Conservation (phyloP, 1,284 basidiomycete species). For the Gymnopus androsaceus region DNA sequence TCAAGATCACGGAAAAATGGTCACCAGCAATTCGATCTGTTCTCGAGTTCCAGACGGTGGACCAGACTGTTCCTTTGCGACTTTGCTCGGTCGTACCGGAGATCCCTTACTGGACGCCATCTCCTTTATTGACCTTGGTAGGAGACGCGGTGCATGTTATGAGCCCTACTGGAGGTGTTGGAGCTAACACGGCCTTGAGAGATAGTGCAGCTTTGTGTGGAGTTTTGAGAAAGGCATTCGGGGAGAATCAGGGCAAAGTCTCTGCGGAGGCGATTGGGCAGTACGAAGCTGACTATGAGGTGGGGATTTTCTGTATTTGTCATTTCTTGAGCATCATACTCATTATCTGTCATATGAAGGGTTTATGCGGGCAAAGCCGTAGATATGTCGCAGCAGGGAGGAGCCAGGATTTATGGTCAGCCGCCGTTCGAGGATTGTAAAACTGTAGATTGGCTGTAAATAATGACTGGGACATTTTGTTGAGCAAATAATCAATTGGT, state of each 20-base stretch:
- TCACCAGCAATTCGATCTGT: background rate
- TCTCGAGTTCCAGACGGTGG: conserved; percentile 4
- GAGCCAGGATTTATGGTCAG: conserved; percentile 6
- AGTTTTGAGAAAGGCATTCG: background rate
- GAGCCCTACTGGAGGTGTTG: conserved; percentile 8
- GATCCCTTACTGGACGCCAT: background rate
- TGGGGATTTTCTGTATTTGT: background rate
- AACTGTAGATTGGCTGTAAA: conserved; percentile 4
- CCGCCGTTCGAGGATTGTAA: conserved; percentile 10
- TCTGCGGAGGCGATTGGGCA: background rate
- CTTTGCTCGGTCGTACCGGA: background rate
- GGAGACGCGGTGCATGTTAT: conserved; percentile 7
- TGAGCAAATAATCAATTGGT: too few species aligned
- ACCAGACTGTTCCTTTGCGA: background rate
- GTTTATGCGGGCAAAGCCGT: conserved; percentile 4
- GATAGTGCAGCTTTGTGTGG: conserved; percentile 4
- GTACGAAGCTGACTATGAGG: conserved; percentile 8
- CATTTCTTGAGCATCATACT: background rate
- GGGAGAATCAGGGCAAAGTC: background rate
- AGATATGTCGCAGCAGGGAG: background rate
- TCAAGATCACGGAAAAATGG: conserved; percentile 9
- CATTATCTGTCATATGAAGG: background rate
- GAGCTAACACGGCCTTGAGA: conserved; percentile 9
- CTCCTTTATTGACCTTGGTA: background rate
- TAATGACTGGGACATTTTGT: too few species aligned